Percentiles rank a stretch among this genome's conserved stretches.
Evolutionary conservation across 2,329 filamentous ascomycete genomes (phyloP).

Genomic region (Hypoxylon sp.): DNA sequence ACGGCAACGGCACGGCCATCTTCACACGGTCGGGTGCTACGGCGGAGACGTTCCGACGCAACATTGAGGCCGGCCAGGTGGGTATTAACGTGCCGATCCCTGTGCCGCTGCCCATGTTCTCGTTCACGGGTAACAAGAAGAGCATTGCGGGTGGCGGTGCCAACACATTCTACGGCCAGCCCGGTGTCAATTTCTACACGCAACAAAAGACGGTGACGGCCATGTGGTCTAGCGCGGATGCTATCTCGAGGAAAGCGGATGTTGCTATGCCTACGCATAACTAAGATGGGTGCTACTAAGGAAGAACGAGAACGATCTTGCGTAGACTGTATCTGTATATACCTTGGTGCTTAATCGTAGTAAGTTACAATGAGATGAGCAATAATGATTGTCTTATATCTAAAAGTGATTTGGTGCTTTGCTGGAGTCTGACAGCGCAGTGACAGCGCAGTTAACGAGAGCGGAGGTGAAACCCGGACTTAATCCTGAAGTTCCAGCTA

Average conservation of each 20-base stretch:
- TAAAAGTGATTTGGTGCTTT: background rate
- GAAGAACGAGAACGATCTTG: background rate
- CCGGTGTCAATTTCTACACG: slow-evolving; percentile 93
- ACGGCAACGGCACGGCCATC: slow-evolving; percentile 87
- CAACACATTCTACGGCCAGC: slow-evolving; percentile 94
- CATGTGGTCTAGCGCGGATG: slow-evolving; percentile 88
- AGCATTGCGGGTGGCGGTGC: slow-evolving; percentile 90
- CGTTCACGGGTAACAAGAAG: slow-evolving; percentile 85
- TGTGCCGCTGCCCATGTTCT: slow-evolving; percentile 77
- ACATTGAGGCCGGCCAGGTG: slow-evolving; percentile 87
- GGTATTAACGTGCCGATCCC: slow-evolving; percentile 88
- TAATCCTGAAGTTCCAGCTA: too few species aligned
- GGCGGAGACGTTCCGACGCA: slow-evolving; percentile 80
- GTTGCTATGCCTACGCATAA: slow-evolving; percentile 82
- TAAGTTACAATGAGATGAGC: background rate
- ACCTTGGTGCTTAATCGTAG: background rate
- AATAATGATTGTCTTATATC: background rate
- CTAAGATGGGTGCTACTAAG: slow-evolving; percentile 31
- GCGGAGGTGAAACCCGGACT: too few species aligned
- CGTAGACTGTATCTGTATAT: slow-evolving; percentile 5
- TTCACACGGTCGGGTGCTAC: slow-evolving; percentile 84
- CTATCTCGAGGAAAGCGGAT: slow-evolving; percentile 83
- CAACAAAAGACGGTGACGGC: slow-evolving; percentile 98
- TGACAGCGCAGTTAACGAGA: too few species aligned
- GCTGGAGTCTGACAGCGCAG: too few species aligned